A percentile compares a stretch with the other conserved stretches of the same genome.
These are phyloP conservation scores for Saccharum spontaneum DNA, from an alignment of 176 grass and related monocot species.

Conservation along the genomic window DNA sequence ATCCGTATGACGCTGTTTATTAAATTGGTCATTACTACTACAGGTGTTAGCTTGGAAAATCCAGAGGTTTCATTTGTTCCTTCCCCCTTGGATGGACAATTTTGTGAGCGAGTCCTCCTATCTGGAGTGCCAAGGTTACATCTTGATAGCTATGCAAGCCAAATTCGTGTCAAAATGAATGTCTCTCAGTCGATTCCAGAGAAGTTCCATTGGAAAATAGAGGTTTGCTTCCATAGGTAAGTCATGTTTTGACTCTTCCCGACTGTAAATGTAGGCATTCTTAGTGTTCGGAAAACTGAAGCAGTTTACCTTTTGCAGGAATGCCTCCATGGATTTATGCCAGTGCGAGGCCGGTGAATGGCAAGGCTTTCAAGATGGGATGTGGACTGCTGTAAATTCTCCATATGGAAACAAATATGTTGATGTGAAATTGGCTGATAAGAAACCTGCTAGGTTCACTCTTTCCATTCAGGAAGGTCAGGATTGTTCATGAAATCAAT, in stretches of 20 bases:
- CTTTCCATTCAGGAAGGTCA: constrained; percentile 82
- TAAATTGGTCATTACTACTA: background rate
- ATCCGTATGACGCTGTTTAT: background rate
- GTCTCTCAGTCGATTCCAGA: constrained; percentile 64
- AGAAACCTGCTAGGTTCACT: constrained; percentile 63
- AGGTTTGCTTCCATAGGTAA: constrained; percentile 90
- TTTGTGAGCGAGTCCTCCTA: constrained; percentile 65
- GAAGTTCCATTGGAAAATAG: constrained; percentile 65
- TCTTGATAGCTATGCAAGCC: constrained; percentile 64
- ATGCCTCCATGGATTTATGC: constrained; percentile 64
- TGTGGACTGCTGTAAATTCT: constrained; percentile 71
- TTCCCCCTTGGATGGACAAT: constrained; percentile 44
- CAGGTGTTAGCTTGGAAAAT: constrained; percentile 72
- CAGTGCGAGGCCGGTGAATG: constrained; percentile 65
- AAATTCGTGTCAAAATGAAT: constrained; percentile 59
- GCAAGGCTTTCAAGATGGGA: constrained; percentile 64
- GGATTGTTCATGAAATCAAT: constrained; percentile 1
- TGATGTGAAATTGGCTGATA: constrained; percentile 76
- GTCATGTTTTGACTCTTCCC: constrained; percentile 14
- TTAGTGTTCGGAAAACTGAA: constrained; percentile 21
- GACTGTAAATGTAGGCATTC: background rate
- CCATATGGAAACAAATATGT: constrained; percentile 77
- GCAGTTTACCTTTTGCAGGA: constrained; percentile 55
- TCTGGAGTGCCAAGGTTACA: constrained; percentile 65
- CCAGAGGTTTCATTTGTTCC: constrained; percentile 59